Evolutionary conservation across 306 rosid species (phyloP).

Genomic region (Rosa lucieae): DNA sequence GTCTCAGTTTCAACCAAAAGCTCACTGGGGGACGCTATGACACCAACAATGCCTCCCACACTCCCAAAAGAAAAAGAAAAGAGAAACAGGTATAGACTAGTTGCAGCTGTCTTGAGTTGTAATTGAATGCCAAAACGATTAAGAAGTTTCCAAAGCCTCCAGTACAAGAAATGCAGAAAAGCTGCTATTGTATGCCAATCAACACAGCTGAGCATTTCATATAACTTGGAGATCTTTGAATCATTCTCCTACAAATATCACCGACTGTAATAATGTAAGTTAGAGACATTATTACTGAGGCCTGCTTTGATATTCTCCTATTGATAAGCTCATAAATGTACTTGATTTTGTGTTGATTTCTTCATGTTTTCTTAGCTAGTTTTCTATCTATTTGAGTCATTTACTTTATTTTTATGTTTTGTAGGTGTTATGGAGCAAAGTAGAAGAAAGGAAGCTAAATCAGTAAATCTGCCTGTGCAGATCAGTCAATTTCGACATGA

Average conservation of each 20-base stretch:
- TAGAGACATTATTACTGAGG: conserved; percentile 2
- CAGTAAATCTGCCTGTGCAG: no score
- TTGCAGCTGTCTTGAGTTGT: not conserved
- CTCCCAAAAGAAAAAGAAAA: not conserved
- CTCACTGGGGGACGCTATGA: not conserved
- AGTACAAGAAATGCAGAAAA: conserved; percentile 19
- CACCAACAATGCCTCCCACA: not conserved
- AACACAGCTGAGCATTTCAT: not conserved
- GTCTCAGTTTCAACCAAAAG: not conserved
- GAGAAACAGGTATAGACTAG: not conserved
- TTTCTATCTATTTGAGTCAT: no score
- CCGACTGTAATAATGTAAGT: not conserved
- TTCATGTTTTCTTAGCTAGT: no score
- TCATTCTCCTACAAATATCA: not conserved
- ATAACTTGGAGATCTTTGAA: conserved; percentile 11
- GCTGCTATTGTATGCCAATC: not conserved
- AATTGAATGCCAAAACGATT: not conserved
- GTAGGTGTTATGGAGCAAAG: no score
- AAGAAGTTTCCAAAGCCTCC: conserved; percentile 5
- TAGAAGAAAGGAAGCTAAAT: no score
- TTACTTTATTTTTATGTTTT: no score
- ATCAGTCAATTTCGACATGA: no score
- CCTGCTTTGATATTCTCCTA: conserved; percentile 3
- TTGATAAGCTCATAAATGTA: no score
- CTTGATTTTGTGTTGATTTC: no score